Percentiles rank a stretch among this genome's conserved stretches.
Evolutionary conservation across 208 protist genomes (phyloP).

Genomic region (Borovskyia barvae): DNA sequence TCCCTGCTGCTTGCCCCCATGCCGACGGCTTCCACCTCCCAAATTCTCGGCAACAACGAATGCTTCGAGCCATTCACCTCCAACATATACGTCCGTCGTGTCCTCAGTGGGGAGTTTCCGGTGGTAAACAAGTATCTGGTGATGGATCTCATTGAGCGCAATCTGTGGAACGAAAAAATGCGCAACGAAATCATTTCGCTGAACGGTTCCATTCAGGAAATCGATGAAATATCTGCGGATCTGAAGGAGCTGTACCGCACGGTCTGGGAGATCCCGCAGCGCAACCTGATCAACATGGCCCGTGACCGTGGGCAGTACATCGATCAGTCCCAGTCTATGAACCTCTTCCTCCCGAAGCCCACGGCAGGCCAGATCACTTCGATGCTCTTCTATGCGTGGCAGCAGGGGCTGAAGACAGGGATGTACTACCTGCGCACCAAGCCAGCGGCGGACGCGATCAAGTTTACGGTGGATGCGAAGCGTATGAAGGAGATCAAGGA

Average conservation of each 20-base stretch:
- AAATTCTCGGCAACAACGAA: conserved; percentile 99
- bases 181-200: conserved; percentile 96
- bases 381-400: conserved; percentile 99
- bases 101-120: conserved; percentile 98
- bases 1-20: conserved; percentile 98
- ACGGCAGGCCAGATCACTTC: conserved; percentile 96
- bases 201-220: conserved; percentile 95
- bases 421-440: conserved; percentile 99
- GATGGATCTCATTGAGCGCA: conserved; percentile 92
- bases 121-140: conserved; percentile 99
- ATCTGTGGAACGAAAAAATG: conserved; percentile 94
- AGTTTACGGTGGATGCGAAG: conserved; percentile 98
- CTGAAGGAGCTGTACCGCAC: conserved; percentile 98
- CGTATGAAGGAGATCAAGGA: conserved; percentile 72
- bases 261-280: conserved; percentile 99
- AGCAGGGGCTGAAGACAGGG: conserved; percentile 99
- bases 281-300: conserved; percentile 98
- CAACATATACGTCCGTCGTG: conserved; percentile 98
- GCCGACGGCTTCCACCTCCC: conserved; percentile 99
- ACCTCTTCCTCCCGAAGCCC: conserved; percentile 97
- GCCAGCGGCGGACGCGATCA: conserved; percentile 98
- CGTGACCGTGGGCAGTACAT: conserved; percentile 98
- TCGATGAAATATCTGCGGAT: conserved; percentile 94
- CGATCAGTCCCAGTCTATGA: conserved; percentile 99
- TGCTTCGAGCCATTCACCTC: conserved; percentile 99